Conservation (phyloP, 176 grass and related monocot species). For the Panicum miliaceum region DNA sequence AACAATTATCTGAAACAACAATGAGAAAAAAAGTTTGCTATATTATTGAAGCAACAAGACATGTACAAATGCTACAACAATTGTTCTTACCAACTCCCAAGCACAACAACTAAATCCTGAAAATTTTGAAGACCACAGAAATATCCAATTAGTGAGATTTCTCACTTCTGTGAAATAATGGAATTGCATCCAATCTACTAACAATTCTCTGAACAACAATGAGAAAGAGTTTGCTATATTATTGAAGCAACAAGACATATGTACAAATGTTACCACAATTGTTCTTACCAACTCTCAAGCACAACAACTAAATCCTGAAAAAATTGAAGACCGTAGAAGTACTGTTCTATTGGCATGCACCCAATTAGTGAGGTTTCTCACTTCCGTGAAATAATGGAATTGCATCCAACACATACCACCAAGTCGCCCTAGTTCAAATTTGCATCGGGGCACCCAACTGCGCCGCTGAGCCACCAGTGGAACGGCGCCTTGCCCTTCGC, state of each 20-base stretch:
- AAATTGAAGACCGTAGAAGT: conserved; percentile 12
- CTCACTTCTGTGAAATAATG: conserved; percentile 9
- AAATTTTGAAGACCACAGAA: conserved; percentile 15
- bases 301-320: conserved; percentile 27
- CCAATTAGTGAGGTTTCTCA: conserved; percentile 46
- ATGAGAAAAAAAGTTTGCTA: conserved; percentile 12
- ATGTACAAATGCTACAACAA: conserved; percentile 52
- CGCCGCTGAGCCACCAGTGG: background rate
- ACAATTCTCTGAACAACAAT: conserved; percentile 12
- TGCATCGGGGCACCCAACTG: conserved; percentile 20
- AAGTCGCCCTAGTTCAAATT: conserved; percentile 35
- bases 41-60: conserved; percentile 43
- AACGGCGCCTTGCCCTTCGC: conserved; percentile 35
- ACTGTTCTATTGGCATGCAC: conserved; percentile 2
- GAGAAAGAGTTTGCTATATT: conserved; percentile 33
- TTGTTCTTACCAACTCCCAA: conserved; percentile 45
- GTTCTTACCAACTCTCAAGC: conserved; percentile 42
- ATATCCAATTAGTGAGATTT: conserved; percentile 43
- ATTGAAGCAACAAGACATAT: conserved; percentile 43
- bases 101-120: conserved; percentile 23
- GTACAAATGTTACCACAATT: conserved; percentile 47
- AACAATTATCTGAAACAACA: conserved; percentile 5
- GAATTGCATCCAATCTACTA: background rate
- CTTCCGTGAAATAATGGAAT: background rate
- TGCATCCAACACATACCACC: conserved; percentile 34